phyloP scores from a whole-genome alignment of 371 early-diverging fungal species.

The Vairimorpha necatrix region DNA sequence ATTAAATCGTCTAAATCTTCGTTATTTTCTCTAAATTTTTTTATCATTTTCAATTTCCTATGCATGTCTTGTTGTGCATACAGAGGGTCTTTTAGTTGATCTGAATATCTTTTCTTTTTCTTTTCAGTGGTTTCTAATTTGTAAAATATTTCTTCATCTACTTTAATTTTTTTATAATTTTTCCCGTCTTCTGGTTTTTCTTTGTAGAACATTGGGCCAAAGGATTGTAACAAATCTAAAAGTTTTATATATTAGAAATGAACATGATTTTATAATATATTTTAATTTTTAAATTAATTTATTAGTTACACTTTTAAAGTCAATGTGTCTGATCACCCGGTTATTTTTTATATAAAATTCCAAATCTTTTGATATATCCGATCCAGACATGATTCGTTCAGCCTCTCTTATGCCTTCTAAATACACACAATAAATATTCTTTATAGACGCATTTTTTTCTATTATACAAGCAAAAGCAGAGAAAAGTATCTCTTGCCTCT shows the following conservation, averaged over 20 bases:
- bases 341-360: constrained; percentile 37
- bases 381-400: constrained; percentile 4
- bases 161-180: constrained; percentile 31
- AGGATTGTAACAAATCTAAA: neutral
- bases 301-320: neutral
- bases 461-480: constrained; percentile 36
- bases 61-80: constrained; percentile 47
- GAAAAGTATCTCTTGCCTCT: constrained; percentile 24
- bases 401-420: constrained; percentile 31
- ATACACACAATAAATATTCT: constrained; percentile 22
- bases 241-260: neutral
- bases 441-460: constrained; percentile 23
- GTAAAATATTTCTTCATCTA: constrained; percentile 45
- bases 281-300: neutral
- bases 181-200: constrained; percentile 7
- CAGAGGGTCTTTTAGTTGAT: constrained; percentile 52
- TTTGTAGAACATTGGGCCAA: constrained; percentile 18
- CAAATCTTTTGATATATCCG: neutral
- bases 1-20: constrained; percentile 30
- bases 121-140: neutral
- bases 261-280: neutral
- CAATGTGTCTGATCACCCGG: neutral
- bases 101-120: constrained; percentile 52
- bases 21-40: constrained; percentile 40
- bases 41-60: constrained; percentile 55